A percentile compares a stretch with the other conserved stretches of the same genome.
phyloP scores from a whole-genome alignment of 2,329 filamentous ascomycete genomes.

The Phoma sp. region DNA sequence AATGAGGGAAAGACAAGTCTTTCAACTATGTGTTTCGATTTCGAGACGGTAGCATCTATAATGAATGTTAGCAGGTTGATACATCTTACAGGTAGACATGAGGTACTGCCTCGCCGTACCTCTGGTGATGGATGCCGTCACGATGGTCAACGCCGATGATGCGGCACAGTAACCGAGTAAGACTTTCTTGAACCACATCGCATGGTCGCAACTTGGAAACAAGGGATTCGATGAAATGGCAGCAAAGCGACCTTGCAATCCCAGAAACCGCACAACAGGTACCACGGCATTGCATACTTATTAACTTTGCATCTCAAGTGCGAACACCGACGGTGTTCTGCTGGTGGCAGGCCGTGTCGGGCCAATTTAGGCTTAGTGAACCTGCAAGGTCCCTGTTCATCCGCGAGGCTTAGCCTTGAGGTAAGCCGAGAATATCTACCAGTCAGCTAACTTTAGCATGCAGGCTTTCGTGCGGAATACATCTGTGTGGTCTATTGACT shows the following conservation, averaged over 20 bases:
- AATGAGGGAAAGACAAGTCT: slow-evolving; percentile 4
- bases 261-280: slow-evolving; percentile 32
- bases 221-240: slow-evolving; percentile 26
- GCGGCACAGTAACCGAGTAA: slow-evolving; percentile 23
- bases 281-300: slow-evolving; percentile 28
- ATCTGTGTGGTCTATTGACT: slow-evolving; percentile 12
- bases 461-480: slow-evolving; percentile 9
- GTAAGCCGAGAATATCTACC: slow-evolving; percentile 35
- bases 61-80: no score
- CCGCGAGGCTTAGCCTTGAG: slow-evolving; percentile 42
- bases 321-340: slow-evolving; percentile 24
- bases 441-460: slow-evolving; percentile 42
- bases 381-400: slow-evolving; percentile 22
- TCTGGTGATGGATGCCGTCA: slow-evolving; percentile 3
- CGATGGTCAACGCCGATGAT: slow-evolving; percentile 8
- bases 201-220: slow-evolving; percentile 39
- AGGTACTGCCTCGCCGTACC: background rate
- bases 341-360: slow-evolving; percentile 20
- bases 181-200: slow-evolving; percentile 45
- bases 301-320: slow-evolving; percentile 11
- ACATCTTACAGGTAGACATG: background rate
- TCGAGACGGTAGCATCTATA: background rate
- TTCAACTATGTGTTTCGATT: slow-evolving; percentile 2
- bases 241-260: slow-evolving; percentile 31
- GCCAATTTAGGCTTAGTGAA: slow-evolving; percentile 19